A percentile compares a stretch with the other conserved stretches of the same genome.
phyloP scores from a whole-genome alignment of 257 asterid species.

The Solanum pennellii region DNA sequence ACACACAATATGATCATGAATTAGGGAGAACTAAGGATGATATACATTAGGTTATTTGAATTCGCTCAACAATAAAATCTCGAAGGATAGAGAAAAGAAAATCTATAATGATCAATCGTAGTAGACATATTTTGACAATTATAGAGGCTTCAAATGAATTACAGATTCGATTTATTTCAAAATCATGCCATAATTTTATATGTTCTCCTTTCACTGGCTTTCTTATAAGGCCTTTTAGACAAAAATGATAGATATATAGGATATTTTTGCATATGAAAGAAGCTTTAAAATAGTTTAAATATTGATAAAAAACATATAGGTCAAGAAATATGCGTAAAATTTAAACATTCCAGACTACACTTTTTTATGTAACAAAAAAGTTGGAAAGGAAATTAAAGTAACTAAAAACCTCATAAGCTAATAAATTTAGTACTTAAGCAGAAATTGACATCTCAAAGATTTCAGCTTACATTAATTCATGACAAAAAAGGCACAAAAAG shows the following conservation, averaged over 20 bases:
- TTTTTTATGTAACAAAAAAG: background rate
- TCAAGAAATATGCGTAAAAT: too few species aligned
- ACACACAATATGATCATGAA: background rate
- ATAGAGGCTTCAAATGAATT: background rate
- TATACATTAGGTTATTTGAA: background rate
- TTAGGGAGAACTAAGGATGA: background rate
- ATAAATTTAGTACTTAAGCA: background rate
- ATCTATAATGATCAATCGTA: background rate
- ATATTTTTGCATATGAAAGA: background rate
- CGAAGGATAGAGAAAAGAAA: background rate
- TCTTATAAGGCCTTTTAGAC: background rate
- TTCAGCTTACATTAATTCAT: background rate
- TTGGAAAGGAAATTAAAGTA: background rate
- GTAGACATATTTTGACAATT: background rate
- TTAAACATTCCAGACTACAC: too few species aligned
- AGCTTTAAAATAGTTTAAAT: background rate
- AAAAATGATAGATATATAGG: background rate
- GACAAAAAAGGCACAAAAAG: background rate
- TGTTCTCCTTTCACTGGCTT: background rate
- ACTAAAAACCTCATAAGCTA: background rate
- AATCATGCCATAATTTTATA: background rate
- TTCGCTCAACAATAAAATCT: too few species aligned
- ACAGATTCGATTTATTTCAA: too few species aligned
- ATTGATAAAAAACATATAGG: too few species aligned
- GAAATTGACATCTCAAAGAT: background rate